A percentile compares a stretch with the other conserved stretches of the same genome.
phyloP scores from a whole-genome alignment of 768 basidiomycete genomes.

The Lactifluus echinatus region DNA sequence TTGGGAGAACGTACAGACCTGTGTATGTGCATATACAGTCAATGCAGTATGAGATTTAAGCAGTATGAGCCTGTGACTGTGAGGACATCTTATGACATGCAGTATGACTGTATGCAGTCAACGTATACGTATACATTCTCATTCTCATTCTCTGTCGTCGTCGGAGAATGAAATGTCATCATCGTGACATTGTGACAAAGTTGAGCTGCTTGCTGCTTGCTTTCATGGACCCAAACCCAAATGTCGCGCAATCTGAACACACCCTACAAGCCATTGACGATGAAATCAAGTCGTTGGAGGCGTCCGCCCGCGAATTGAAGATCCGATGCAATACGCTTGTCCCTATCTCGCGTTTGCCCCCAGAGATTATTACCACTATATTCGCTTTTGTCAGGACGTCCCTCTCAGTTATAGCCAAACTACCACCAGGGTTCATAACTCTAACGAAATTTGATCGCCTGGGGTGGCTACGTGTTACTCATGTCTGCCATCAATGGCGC shows the following conservation, averaged over 20 bases:
- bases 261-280: neutral
- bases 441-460: neutral
- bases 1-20: no score
- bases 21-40: no score
- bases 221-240: neutral
- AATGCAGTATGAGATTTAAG: no score
- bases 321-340: slow-evolving; percentile 3
- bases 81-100: no score
- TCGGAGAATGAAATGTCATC: no score
- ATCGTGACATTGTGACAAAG: no score
- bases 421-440: no score
- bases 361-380: neutral
- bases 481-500: slow-evolving; percentile 16
- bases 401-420: no score
- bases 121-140: no score
- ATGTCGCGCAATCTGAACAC: neutral
- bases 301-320: neutral
- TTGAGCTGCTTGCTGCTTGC: neutral
- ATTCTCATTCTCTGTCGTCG: no score
- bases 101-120: no score
- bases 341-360: slow-evolving; percentile 7
- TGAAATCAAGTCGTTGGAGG: slow-evolving; percentile 1
- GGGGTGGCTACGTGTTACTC: slow-evolving; percentile 5
- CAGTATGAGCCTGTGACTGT: no score
- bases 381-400: slow-evolving; percentile 5